Percentiles rank a stretch among this genome's conserved stretches.
Conservation (phyloP, 768 basidiomycete genomes). For the Pleurotus giganteus region DNA sequence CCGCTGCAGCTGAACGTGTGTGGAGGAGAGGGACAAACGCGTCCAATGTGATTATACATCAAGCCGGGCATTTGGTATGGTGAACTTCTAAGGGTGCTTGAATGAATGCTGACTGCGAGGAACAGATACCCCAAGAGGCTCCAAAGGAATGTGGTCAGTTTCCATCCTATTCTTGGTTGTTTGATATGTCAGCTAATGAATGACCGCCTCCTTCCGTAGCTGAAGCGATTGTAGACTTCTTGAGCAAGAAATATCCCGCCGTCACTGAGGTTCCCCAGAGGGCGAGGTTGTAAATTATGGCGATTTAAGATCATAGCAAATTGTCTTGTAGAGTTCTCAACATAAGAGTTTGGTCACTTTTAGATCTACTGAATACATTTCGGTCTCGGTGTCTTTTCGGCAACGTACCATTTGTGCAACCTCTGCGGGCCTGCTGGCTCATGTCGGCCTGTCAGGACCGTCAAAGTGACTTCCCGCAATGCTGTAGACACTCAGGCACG, state of each 20-base stretch:
- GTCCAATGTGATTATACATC: neutral
- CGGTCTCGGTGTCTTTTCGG: too few relatives aligned
- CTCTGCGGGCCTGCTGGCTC: too few relatives aligned
- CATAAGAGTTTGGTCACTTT: too few relatives aligned
- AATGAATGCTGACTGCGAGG: neutral
- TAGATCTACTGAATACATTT: too few relatives aligned
- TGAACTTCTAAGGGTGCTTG: neutral
- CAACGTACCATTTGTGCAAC: too few relatives aligned
- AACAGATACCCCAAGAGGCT: conserved; percentile 3
- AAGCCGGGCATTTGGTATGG: conserved; percentile 2
- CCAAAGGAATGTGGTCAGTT: conserved; percentile 3
- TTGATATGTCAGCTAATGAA: neutral
- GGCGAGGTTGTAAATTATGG: neutral
- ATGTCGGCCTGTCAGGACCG: too few relatives aligned
- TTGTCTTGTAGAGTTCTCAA: too few relatives aligned
- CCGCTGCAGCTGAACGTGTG: neutral
- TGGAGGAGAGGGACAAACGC: conserved; percentile 4
- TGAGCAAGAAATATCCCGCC: neutral
- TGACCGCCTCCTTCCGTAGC: neutral
- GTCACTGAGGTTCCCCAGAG: neutral
- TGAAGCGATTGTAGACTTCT: neutral
- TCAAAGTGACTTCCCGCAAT: too few relatives aligned
- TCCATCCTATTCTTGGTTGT: neutral
- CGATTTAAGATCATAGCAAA: too few relatives aligned
- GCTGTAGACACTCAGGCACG: too few relatives aligned